Base-by-base conservation (phyloP, 352 stramenopile species). In the Phytophthora pisi region DNA sequence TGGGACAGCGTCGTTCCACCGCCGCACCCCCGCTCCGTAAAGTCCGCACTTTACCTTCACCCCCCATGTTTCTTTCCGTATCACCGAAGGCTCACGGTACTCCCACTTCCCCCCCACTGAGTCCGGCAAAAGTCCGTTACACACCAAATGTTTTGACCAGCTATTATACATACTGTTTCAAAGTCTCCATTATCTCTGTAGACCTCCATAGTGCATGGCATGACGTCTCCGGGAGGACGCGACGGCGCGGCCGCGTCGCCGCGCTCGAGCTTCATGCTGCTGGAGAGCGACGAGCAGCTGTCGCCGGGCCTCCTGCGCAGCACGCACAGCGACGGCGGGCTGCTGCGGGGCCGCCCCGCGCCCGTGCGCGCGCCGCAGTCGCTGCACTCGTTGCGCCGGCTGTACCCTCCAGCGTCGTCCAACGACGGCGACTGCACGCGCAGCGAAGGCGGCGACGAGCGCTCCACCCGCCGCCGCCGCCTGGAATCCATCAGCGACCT, bases 191-290 rank as follows among this genome's bases (percentile, higher is more conserved):
- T 58, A 57, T 24, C 46, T n/a, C 46, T 10, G 49, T 20, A 57
- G 7, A 57, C 7, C n/a, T 43, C 23, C n/a, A 2, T 20, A 5
- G 40, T 24, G 42, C 30, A 51, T 43, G 30, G 4, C 34, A 72
- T 72, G 63, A 23, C 42, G 49, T 66, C 68, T 62, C 68, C 51
- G 18, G 38, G 68, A 36, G 51, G 30, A 30, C 42, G 30, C 18
- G 30, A 40, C 43, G 34, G n/a, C 24, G 69, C 62, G 23, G 36
- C 66, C 28, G 36, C 67, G 20, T 88, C 79, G 57, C 81, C 79
- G n/a, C 67, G 64, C 61, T 72, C 84, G 57, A 90, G 84, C 64
- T 92, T 92, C 68, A 77, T 77, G 52, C 70, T 92, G 18, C 66
- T 92, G 9, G 83, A 92, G 51, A 81, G 75, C 46, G 70, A 74